These are phyloP conservation scores for Aspergillus brasiliensis DNA, from an alignment of 2,329 filamentous ascomycete species.

Conservation along the genomic window DNA sequence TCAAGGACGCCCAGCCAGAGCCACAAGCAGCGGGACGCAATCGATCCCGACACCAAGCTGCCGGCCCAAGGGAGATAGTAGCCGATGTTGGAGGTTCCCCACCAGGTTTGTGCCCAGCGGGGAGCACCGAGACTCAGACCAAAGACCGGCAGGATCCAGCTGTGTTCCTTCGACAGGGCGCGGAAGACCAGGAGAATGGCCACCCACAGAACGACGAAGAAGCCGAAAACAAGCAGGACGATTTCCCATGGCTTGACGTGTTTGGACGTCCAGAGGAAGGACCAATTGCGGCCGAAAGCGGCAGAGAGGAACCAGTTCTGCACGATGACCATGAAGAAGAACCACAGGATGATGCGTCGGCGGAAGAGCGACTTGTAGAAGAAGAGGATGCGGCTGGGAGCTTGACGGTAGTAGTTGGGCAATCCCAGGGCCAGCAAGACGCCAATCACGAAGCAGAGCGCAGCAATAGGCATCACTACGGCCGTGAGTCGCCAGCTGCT, in stretches of 20 bases:
- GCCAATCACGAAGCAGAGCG: background rate
- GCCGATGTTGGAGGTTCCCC: slow-evolving; percentile 6
- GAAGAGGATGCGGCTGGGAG: slow-evolving; percentile 4
- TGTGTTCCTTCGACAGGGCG: slow-evolving; percentile 2
- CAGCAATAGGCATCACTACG: slow-evolving; percentile 5
- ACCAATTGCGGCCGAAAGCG: slow-evolving; percentile 3
- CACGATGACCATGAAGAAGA: slow-evolving; percentile 8
- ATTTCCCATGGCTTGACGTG: slow-evolving; percentile 3
- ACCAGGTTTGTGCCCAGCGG: slow-evolving; percentile 4
- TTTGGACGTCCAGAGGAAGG: slow-evolving; percentile 6
- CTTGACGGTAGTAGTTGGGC: slow-evolving; percentile 6
- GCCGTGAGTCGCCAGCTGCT: slow-evolving; percentile 3
- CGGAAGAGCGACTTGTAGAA: slow-evolving; percentile 5
- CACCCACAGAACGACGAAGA: slow-evolving; percentile 1
- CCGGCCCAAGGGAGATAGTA: slow-evolving; percentile 3
- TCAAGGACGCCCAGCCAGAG: slow-evolving; percentile 6
- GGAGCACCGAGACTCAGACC: slow-evolving; percentile 3
- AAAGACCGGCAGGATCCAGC: slow-evolving; percentile 6
- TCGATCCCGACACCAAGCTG: background rate
- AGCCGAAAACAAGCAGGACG: background rate
- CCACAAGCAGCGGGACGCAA: background rate
- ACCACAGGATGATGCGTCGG: slow-evolving; percentile 7
- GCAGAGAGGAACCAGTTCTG: slow-evolving; percentile 8
- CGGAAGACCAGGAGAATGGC: background rate
- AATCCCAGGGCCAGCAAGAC: slow-evolving; percentile 3